Base-by-base conservation (phyloP, 257 asterid genomes). In the Echites panduratus region DNA sequence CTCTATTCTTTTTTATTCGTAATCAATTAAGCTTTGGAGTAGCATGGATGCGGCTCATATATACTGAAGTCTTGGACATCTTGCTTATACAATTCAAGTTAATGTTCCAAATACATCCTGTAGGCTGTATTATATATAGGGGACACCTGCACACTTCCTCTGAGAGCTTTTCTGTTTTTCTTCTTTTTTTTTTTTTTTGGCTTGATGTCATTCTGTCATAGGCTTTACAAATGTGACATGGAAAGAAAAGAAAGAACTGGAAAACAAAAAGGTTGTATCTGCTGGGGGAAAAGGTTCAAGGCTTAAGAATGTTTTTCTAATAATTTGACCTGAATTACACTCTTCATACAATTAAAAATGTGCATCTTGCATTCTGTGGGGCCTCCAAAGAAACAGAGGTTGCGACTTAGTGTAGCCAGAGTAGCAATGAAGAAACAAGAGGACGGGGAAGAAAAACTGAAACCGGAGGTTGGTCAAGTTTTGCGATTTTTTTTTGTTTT, bases 361-460 rank as follows among this genome's bases (percentile, higher is more conserved):
- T 68, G 2, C 59, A 17, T 58, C 69, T 29, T 50, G 16, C 40
- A 20, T 66, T 53, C 61, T 62, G 1, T 5, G 72, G 84, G 87
- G 98, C 89, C 93, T 76, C 89, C 83, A 40, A 90, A 93, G 88
- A 84, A 84, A 65, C 97, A 91, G 82, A 82, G 96, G 40, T 74
- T 91, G 72, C 97, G 97, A 5, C 93, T 94, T n/a, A 89, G 96
- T 68, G 93, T 94, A 32, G 96, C 96, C 13, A 84, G 89, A 70
- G 85, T 84, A 63, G 43, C 74, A 73, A 91, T 91, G 97, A 91
- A 91, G 92, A 89, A 87, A 50, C 97, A 89, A 77, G 86, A 89
- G 82, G 94, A 89, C 78, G 85, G 95, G 81, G 97, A 91, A 54
- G 87, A 82, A 66, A 87, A 87, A 79, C 6, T 70, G 80, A 86